Base-by-base conservation (phyloP, 202 grass and related monocot genomes). In the Digitaria exilis region DNA sequence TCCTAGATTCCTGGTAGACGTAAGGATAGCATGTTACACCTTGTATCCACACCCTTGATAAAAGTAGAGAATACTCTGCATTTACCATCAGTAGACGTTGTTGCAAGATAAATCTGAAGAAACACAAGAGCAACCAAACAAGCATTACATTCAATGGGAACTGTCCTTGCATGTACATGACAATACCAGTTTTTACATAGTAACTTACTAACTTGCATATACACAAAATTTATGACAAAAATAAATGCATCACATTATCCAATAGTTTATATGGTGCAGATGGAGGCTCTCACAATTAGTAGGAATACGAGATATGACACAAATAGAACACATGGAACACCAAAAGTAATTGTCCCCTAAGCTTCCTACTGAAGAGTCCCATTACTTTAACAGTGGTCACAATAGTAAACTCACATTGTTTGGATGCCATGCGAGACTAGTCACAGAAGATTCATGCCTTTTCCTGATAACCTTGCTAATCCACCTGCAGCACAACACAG, bases 381-480 rank as follows among this genome's bases (percentile, higher is more conserved):
- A 65, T 41, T 65, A 71, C 55, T 74, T 87, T 57, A 68, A 73
- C 15, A 16, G 22, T 45, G 80, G 32, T 19, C 17, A 73, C 2
- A 71, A 79, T 11, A 85, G 3, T 21, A 73, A 39, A 68, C 93
- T 84, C 77, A 99, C 96, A 88, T 99, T 99, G 76, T 99, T 93
- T 82, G 96, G 96, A 96, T 99, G 96, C 96, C 96, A 99, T 2
- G 96, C 91, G 13, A 99, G 50, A 90, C 81, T 89, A 76, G 91
- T 99, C 57, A 99, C 93, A 86, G 96, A 96, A 80, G 96, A 99
- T 87, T 94, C 88, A 82, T 99, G 96, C 55, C 80, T 99, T 88
- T 94, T 99, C 84, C 96, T 90, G 62, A 99, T 94, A 82, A 96
- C 83, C 75, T 99, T 99, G 82, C 96, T 99, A 73, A 96, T 92